phyloP scores from a whole-genome alignment of 257 asterid species.

The Thymus mandschuricus region DNA sequence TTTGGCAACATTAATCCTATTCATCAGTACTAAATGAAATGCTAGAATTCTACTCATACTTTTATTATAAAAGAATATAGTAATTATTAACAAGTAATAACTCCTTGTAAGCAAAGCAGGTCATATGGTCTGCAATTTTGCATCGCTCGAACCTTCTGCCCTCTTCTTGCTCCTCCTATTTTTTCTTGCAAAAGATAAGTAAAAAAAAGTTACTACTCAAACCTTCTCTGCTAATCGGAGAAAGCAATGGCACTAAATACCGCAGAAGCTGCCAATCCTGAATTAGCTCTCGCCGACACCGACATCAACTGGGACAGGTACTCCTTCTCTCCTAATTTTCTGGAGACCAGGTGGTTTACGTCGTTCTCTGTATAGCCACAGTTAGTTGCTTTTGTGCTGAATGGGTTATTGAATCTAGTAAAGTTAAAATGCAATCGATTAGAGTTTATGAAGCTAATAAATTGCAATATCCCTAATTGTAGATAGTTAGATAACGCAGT shows the following conservation, averaged over 20 bases:
- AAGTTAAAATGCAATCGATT: neutral
- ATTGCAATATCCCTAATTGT: neutral
- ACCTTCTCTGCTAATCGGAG: neutral
- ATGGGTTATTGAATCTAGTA: neutral
- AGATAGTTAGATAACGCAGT: neutral
- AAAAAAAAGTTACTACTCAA: too few species aligned
- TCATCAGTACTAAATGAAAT: too few species aligned
- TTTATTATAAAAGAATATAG: too few species aligned
- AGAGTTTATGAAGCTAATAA: neutral
- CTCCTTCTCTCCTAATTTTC: neutral
- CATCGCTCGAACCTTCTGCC: too few species aligned
- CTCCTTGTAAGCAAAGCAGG: too few species aligned
- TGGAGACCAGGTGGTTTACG: neutral
- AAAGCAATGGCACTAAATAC: conserved; percentile 50
- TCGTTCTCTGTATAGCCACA: neutral
- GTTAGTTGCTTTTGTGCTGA: neutral
- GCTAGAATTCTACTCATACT: too few species aligned
- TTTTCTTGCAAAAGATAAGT: too few species aligned
- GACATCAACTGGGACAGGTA: conserved; percentile 93
- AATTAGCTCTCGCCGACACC: conserved; percentile 79
- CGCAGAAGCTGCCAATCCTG: conserved; percentile 47
- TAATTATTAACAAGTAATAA: too few species aligned
- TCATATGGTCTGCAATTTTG: too few species aligned
- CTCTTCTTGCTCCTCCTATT: too few species aligned
- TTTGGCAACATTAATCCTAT: too few species aligned